Evolutionary conservation across 1,284 basidiomycete species (phyloP), one percentile per base, ranked within the genome.

Genomic region (Rhizoctonia solani): DNA sequence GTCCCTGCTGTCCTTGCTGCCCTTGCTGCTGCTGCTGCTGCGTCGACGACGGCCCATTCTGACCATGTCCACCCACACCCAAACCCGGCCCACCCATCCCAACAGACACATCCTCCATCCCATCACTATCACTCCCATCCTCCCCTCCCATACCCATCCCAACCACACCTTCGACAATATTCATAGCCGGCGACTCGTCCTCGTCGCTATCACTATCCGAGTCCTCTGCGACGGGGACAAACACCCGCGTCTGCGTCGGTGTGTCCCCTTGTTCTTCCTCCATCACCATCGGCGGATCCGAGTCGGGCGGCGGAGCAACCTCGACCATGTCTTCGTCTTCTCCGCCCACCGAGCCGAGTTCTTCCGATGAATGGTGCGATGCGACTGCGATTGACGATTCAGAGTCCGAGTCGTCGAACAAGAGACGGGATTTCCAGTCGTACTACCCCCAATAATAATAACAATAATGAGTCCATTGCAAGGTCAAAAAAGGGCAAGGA

Each of bases 251-350:
- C 25, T 58, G 54, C 54, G 39, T 58, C 39, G 59, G 59, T 41
- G 59, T 65, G 8, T 65, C 59, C 30, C 53, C 59, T n/a, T 16
- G 52, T 2, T 65, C 59, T 1, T 52, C 25, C 9, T 21, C 59
- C 2, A 13, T 30, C 2, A 19, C 54, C 2, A 44, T 61, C 32
- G 42, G 30, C 30, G 34, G 25, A 14, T 19, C 49, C 27, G 49
- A 23, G 25, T 65, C 49, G 4, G 25, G 39, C 8, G 49, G 37
- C 6, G 59, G 47, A 1, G 59, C 59, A 14, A 65, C 59, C 8
- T 65, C 59, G 23, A 53, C 59, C 59, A 53, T 53, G n/a, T 65
- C 59, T 21, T 53, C 59, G 39, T 53, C 49, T 30, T 30, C 59
- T 53, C 44, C 41, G 16, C 21, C 54, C 9, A n/a, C 23, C 6